Conservation (phyloP, 139 green algal species). For the Eudorina sp. region DNA sequence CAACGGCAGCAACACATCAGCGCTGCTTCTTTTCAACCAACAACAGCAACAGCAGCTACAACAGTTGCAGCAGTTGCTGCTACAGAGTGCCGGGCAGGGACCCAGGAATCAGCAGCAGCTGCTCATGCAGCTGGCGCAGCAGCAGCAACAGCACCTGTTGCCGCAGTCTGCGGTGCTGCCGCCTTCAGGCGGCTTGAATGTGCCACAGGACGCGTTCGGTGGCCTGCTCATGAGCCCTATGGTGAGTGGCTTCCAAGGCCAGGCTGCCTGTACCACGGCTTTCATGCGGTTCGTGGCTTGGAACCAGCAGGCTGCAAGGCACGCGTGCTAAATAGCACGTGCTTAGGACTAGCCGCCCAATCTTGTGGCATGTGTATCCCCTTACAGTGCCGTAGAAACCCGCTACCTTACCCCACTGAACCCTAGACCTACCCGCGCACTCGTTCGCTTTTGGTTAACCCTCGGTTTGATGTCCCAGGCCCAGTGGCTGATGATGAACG, state of each 20-base stretch:
- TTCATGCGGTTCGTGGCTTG: too few relatives aligned
- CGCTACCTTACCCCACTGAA: too few relatives aligned
- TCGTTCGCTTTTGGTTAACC: too few relatives aligned
- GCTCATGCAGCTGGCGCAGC: conserved; percentile 26
- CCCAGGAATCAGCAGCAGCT: conserved; percentile 13
- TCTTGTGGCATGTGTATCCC: too few relatives aligned
- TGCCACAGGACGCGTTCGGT: background rate
- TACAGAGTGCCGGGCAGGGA: conserved; percentile 33
- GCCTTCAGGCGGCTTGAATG: background rate
- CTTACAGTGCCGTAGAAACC: too few relatives aligned
- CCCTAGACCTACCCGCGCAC: too few relatives aligned
- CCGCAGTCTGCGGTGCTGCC: background rate
- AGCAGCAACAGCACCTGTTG: background rate
- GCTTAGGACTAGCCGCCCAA: too few relatives aligned
- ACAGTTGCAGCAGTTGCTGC: conserved; percentile 39
- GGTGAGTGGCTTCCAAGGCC: too few relatives aligned
- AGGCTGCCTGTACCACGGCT: too few relatives aligned
- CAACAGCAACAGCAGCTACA: conserved; percentile 39
- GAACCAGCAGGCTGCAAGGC: too few relatives aligned
- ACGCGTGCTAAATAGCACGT: too few relatives aligned
- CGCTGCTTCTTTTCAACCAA: background rate
- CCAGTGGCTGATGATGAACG: conserved; percentile 39
- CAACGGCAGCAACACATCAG: background rate
- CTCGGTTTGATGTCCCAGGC: background rate
- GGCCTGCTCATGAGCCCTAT: conserved; percentile 31